These are phyloP conservation scores for Coemansia sp. DNA, from an alignment of 192 early-diverging fungal species.

Conservation along the genomic window DNA sequence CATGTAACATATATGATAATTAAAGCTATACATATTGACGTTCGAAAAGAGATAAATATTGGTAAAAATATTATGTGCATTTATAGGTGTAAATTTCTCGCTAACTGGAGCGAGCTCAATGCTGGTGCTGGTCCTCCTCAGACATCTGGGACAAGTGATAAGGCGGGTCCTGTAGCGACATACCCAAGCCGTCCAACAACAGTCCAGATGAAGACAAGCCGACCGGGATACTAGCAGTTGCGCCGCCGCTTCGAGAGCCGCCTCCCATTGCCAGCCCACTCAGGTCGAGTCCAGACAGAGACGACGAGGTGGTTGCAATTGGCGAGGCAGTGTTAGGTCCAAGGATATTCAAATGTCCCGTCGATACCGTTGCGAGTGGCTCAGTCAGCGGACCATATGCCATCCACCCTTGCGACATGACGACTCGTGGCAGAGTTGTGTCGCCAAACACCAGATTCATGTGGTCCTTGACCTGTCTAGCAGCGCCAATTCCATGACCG, in stretches of 20 bases:
- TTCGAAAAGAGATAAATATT: background rate
- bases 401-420: slow-evolving; percentile 42
- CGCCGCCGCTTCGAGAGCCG: slow-evolving; percentile 8
- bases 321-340: slow-evolving; percentile 1
- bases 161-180: slow-evolving; percentile 4
- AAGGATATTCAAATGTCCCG: slow-evolving; percentile 3
- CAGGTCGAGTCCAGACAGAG: slow-evolving; percentile 14
- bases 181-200: slow-evolving; percentile 7
- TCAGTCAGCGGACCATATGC: slow-evolving; percentile 37
- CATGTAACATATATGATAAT: too few species aligned
- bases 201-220: background rate
- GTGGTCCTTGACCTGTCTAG: background rate
- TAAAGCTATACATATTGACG: background rate
- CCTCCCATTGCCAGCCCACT: slow-evolving; percentile 15
- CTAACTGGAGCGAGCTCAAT: background rate
- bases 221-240: slow-evolving; percentile 1
- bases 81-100: background rate
- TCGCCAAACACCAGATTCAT: slow-evolving; percentile 31
- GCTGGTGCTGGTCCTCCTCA: slow-evolving; percentile 1
- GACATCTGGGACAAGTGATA: background rate
- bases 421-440: slow-evolving; percentile 15
- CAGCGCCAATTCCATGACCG: background rate
- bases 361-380: slow-evolving; percentile 17
- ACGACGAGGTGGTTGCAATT: slow-evolving; percentile 15
- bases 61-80: background rate